Evolutionary conservation across 179 eudicot species (phyloP), one percentile per base, ranked within the genome.

Genomic region (Carnegiea gigantea): DNA sequence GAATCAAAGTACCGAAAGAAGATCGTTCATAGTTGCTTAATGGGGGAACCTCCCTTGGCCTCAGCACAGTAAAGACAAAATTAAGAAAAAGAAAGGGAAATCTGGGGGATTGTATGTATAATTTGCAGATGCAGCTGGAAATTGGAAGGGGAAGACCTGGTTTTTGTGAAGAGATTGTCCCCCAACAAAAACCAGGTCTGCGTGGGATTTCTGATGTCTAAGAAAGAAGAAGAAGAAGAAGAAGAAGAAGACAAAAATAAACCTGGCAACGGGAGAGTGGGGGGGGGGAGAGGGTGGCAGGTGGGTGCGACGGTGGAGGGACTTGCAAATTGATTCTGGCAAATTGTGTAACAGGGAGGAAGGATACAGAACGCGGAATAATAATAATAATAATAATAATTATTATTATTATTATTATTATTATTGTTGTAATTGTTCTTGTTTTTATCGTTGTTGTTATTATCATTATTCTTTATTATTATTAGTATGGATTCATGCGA

Each of bases 1-100:
- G 33, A 23, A 33, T 71, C 15, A 13, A 60, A 67, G 73, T 76
- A 76, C 79, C 79, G 79, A 76, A 76, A 76, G 79, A 76, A 76
- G 79, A 51, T 76, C 65, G 62, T 76, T 76, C 79, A 76, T 76
- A 23, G 70, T 57, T 54, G 68, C 26, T 54, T 40, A 23, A 75
- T 33, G 65, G 28, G 15, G 8, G 21, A 24, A 23, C 77, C 8
- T 23, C 44, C 76, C 38, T 46, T 28, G 1, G 3, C 9, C 43
- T 53, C 64, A 51, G 9, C 38, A 20, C 51, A 75, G 10, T 24
- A 15, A 14, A 74, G 60, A 74, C 6, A 36, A 74, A 74, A 46
- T 49, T 21, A 30, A 76, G 23, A 53, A 76, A 51, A 36, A 30
- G 44, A 54, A 28, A 51, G 43, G 44, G 46, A 40, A 62, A 24